Evolutionary conservation across 2,329 filamentous ascomycete species (phyloP).

Genomic region (Catunica adiposa): DNA sequence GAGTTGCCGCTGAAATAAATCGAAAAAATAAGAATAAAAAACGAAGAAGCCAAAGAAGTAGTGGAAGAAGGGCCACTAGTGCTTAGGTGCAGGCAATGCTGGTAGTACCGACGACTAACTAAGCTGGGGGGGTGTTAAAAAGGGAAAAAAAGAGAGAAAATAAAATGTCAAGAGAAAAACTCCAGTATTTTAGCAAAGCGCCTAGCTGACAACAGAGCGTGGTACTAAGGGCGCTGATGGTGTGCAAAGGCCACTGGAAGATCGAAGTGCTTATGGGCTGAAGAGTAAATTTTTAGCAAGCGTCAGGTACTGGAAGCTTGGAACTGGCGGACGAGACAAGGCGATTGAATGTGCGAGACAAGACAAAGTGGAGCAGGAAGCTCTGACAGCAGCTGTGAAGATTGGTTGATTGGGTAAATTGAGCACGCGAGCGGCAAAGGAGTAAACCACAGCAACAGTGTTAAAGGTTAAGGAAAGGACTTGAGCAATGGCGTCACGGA

Average conservation of each 20-base stretch:
- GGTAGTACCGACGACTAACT: constrained; percentile 1
- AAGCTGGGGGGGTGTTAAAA: not conserved
- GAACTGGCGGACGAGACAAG: no score
- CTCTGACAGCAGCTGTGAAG: not conserved
- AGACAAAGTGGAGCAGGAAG: not conserved
- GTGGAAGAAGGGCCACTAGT: not conserved
- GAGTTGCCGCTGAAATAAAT: not conserved
- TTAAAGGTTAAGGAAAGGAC: not conserved
- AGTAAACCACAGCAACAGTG: no score
- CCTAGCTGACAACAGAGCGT: no score
- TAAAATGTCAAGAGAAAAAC: not conserved
- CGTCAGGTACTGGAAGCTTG: no score
- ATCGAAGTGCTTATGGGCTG: no score
- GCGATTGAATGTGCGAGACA: no score
- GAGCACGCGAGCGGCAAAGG: not conserved
- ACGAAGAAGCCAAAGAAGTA: constrained; percentile 2
- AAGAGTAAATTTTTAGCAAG: no score
- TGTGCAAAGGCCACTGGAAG: no score
- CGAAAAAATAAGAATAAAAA: constrained; percentile 6
- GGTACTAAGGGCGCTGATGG: no score
- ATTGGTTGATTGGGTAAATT: not conserved
- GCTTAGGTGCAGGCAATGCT: not conserved
- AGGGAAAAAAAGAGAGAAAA: not conserved
- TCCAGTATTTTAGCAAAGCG: no score
- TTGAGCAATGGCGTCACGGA: not conserved